A percentile compares a stretch with the other conserved stretches of the same genome.
Evolutionary conservation across 2,329 filamentous ascomycete species (phyloP).

Genomic region (Talaromyces islandicus): DNA sequence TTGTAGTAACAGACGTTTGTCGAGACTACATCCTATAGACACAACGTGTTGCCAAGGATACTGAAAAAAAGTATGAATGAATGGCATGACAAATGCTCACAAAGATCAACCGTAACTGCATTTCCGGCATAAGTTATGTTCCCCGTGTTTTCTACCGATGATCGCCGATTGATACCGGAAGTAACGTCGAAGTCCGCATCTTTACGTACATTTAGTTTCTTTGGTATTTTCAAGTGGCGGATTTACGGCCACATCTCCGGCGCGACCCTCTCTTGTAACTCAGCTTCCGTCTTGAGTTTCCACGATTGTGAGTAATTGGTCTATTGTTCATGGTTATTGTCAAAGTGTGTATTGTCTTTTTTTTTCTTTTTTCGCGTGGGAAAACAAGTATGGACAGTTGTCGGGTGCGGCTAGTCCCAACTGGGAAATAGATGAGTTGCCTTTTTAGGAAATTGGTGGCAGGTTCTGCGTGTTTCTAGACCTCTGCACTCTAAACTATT

Average conservation of each 20-base stretch:
- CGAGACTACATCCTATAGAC: background rate
- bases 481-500: background rate
- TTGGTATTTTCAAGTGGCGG: background rate
- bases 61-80: too few relatives aligned
- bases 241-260: background rate
- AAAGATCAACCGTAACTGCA: background rate
- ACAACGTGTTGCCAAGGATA: too few relatives aligned
- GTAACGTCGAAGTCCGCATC: background rate
- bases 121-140: background rate
- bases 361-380: background rate
- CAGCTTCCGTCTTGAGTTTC: background rate
- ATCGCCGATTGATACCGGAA: background rate
- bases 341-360: too few relatives aligned
- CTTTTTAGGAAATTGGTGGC: background rate
- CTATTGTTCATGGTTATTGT: background rate
- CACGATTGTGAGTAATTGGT: too few relatives aligned
- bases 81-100: background rate
- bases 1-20: background rate
- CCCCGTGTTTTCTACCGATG: background rate
- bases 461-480: background rate
- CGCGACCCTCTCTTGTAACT: background rate
- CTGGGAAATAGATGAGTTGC: background rate
- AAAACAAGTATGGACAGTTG: too few relatives aligned
- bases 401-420: background rate
- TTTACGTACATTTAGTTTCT: background rate